Percentiles rank a stretch among this genome's conserved stretches.
Conservation (phyloP, 306 rosid genomes). For the Quercus ilex region DNA sequence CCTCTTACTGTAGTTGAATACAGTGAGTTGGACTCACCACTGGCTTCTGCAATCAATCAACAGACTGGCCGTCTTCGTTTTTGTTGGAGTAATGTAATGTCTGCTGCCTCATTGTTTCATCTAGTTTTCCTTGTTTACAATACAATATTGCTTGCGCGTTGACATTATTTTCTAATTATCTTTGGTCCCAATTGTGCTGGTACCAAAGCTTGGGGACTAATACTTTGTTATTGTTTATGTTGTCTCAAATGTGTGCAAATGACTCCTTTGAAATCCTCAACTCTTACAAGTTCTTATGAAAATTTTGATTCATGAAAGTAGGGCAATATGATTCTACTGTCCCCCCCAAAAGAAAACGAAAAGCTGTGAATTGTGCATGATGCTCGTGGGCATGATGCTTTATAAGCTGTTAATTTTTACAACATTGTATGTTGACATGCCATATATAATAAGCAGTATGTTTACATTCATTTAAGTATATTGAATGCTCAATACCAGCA, state of each 20-base stretch:
- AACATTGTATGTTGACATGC: background rate
- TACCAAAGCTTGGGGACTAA: too few relatives aligned
- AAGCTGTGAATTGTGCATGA: background rate
- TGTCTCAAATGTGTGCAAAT: background rate
- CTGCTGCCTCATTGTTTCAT: conserved; percentile 21
- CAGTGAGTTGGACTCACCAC: conserved; percentile 75
- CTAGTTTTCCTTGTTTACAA: conserved; percentile 10
- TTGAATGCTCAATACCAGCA: background rate
- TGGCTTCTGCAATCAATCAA: conserved; percentile 90
- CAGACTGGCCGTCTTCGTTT: conserved; percentile 91
- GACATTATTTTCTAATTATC: background rate
- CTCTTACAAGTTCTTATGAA: background rate
- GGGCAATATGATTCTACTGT: background rate
- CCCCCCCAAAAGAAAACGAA: background rate
- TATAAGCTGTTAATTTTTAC: background rate
- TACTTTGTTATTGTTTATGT: too few relatives aligned
- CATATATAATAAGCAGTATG: background rate
- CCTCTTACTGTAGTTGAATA: conserved; percentile 96
- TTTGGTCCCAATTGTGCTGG: too few relatives aligned
- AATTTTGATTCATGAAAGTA: background rate
- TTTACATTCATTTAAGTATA: background rate
- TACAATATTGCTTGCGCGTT: conserved; percentile 1
- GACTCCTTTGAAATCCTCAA: background rate
- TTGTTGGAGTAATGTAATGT: conserved; percentile 97
- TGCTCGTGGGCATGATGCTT: background rate